A percentile compares a stretch with the other conserved stretches of the same genome.
Conservation (phyloP, 257 asterid species). For the Thymus quinquecostatus region DNA sequence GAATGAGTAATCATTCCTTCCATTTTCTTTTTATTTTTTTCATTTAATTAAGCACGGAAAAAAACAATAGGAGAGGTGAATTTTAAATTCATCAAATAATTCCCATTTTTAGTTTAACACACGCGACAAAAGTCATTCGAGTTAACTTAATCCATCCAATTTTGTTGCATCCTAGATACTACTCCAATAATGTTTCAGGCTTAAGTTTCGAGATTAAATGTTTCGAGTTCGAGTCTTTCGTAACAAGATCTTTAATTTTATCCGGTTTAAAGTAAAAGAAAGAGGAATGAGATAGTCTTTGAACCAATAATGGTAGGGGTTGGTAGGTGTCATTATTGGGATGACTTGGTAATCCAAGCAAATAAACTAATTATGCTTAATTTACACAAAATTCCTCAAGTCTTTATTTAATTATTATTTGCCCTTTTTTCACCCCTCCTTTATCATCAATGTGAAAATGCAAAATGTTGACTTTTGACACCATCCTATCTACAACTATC, state of each 20-base stretch:
- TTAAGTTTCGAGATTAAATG: too few species aligned
- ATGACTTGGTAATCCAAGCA: constrained; percentile 47
- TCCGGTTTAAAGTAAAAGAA: too few species aligned
- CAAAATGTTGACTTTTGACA: constrained; percentile 26
- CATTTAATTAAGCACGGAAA: background rate
- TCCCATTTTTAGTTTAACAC: too few species aligned
- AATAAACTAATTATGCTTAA: constrained; percentile 11
- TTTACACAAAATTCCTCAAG: background rate
- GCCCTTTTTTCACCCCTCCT: background rate
- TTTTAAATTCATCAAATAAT: too few species aligned
- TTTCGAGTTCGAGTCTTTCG: too few species aligned
- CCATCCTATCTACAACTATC: background rate
- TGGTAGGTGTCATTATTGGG: constrained; percentile 48
- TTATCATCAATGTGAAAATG: background rate
- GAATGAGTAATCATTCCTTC: background rate
- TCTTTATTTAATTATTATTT: constrained; percentile 22
- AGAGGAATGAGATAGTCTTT: constrained; percentile 29
- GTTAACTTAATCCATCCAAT: too few species aligned
- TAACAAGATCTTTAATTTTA: too few species aligned
- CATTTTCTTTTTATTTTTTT: background rate
- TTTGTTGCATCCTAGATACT: too few species aligned
- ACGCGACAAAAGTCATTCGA: too few species aligned
- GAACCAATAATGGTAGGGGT: constrained; percentile 43
- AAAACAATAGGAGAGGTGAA: background rate
- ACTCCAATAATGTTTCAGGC: too few species aligned